Evolutionary conservation across 1,139 yeast genomes (phyloP).

Genomic region (Kazachstania sp.): DNA sequence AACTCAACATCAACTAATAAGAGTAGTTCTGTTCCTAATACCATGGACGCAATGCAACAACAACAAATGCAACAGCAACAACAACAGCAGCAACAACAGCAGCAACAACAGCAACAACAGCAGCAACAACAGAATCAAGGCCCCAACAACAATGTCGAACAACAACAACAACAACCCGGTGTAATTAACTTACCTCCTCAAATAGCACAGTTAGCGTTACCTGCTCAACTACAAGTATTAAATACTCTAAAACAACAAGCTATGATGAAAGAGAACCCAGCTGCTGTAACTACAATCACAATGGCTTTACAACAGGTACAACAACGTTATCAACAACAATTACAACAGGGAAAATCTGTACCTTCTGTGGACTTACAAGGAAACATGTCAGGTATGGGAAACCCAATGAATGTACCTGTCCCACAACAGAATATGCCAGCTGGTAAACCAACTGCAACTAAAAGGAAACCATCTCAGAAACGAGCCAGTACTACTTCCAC

Average conservation of each 20-base stretch:
- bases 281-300: constrained; percentile 35
- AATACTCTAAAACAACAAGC: constrained; percentile 28
- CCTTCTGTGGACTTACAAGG: constrained; percentile 2
- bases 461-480: constrained; percentile 5
- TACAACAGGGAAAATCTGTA: constrained; percentile 6
- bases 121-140: neutral
- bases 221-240: constrained; percentile 29
- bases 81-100: neutral
- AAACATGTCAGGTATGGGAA: neutral
- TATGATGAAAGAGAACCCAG: constrained; percentile 26
- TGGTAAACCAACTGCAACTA: neutral
- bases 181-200: constrained; percentile 29
- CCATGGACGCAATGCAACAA: neutral
- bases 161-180: constrained; percentile 1
- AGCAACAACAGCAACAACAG: constrained; percentile 31
- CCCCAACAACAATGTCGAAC: constrained; percentile 23
- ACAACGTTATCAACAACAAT: constrained; percentile 15
- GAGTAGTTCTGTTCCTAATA: no score
- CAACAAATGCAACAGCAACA: constrained; percentile 1
- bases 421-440: neutral
- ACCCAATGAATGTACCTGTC: constrained; percentile 2
- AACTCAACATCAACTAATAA: no score
- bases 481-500: neutral
- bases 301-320: constrained; percentile 32
- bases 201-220: constrained; percentile 28